Percentiles rank a stretch among this genome's conserved stretches.
Evolutionary conservation across 495 filamentous ascomycete species (phyloP).

Genomic region (Penicillium fimorum): DNA sequence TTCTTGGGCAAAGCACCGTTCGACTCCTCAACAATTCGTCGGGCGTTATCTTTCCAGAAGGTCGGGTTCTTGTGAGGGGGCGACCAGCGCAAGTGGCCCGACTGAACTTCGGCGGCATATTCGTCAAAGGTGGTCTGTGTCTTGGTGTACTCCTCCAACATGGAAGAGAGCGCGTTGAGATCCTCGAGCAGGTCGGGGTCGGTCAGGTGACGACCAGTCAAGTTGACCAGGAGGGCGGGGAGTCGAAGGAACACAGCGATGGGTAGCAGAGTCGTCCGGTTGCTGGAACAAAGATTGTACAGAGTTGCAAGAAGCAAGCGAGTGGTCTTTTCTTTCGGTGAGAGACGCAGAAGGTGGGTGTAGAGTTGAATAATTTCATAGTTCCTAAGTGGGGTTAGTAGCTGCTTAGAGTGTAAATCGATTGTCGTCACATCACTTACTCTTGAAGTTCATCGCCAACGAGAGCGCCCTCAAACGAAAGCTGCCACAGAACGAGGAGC

Average conservation of each 20-base stretch:
- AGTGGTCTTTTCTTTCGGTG: slow-evolving; percentile 97
- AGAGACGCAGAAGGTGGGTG: slow-evolving; percentile 82
- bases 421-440: slow-evolving; percentile 45
- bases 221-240: slow-evolving; percentile 75
- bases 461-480: slow-evolving; percentile 83
- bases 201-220: slow-evolving; percentile 77
- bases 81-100: slow-evolving; percentile 90
- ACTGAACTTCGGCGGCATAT: slow-evolving; percentile 85
- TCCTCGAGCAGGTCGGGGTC: slow-evolving; percentile 90
- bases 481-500: slow-evolving; percentile 88
- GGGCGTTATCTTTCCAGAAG: slow-evolving; percentile 97
- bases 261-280: slow-evolving; percentile 75
- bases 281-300: slow-evolving; percentile 73
- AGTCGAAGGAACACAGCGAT: slow-evolving; percentile 78
- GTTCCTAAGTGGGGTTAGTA: slow-evolving; percentile 53
- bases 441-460: slow-evolving; percentile 85
- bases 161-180: slow-evolving; percentile 67
- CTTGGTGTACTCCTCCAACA: slow-evolving; percentile 90
- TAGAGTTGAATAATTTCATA: slow-evolving; percentile 91
- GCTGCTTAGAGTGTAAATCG: slow-evolving; percentile 1
- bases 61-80: slow-evolving; percentile 85
- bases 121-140: slow-evolving; percentile 97
- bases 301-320: slow-evolving; percentile 86
- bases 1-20: slow-evolving; percentile 77
- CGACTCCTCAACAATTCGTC: slow-evolving; percentile 81